Evolutionary conservation across 345 rosid species (phyloP).

Genomic region (Euphorbia tirucalli): DNA sequence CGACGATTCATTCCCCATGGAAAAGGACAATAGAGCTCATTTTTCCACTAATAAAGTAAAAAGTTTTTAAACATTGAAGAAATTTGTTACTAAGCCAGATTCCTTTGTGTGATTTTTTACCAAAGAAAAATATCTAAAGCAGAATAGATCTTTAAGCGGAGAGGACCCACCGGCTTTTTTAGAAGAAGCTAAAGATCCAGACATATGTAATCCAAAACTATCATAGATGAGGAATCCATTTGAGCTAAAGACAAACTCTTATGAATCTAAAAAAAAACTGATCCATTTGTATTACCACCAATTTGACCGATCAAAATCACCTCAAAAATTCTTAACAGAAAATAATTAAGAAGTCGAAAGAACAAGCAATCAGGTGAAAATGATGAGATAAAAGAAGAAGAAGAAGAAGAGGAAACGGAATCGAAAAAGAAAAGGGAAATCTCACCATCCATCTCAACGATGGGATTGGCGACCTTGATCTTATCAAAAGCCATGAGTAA

Average conservation of each 20-base stretch:
- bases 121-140: neutral
- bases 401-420: too few relatives aligned
- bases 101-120: neutral
- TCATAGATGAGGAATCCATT: neutral
- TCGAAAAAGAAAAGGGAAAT: neutral
- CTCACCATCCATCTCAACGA: constrained; percentile 98
- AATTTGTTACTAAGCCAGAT: too few relatives aligned
- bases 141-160: neutral
- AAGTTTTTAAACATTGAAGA: neutral
- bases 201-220: neutral
- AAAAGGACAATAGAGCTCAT: neutral
- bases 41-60: neutral
- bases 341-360: neutral
- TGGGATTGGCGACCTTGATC: constrained; percentile 93
- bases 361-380: neutral
- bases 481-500: constrained; percentile 61
- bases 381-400: neutral
- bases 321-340: too few relatives aligned
- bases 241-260: neutral
- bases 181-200: neutral
- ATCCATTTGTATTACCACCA: neutral
- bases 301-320: neutral
- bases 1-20: neutral
- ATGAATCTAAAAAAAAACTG: neutral
- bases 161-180: constrained; percentile 5